Evolutionary conservation across 306 rosid species (phyloP).

Genomic region (Betula pendula): DNA sequence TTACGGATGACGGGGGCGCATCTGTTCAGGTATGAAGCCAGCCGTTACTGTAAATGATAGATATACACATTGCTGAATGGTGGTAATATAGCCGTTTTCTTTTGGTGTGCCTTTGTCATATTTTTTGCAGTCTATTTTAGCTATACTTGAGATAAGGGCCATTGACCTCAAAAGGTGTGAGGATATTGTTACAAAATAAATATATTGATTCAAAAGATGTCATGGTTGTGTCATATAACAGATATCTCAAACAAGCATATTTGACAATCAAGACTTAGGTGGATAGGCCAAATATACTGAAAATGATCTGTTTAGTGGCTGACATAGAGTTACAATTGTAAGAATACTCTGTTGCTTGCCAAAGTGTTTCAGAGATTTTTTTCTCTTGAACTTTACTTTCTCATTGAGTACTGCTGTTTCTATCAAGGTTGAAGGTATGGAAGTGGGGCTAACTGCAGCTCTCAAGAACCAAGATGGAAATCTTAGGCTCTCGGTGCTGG

Average conservation of each 20-base stretch:
- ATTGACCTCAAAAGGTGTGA: background rate
- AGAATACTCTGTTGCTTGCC: background rate
- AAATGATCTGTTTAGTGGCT: background rate
- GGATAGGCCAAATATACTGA: background rate
- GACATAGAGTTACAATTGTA: background rate
- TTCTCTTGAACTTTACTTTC: conserved; percentile 10
- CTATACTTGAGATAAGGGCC: background rate
- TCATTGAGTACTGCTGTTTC: conserved; percentile 31
- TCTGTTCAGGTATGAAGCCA: conserved; percentile 56
- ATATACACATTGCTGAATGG: background rate
- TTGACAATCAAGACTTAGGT: background rate
- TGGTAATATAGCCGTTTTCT: background rate
- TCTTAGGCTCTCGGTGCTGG: conserved; percentile 58
- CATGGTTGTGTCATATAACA: background rate
- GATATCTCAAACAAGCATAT: background rate
- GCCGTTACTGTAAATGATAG: background rate
- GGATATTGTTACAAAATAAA: background rate
- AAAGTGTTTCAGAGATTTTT: background rate
- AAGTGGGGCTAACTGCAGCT: conserved; percentile 58
- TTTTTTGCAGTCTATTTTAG: background rate
- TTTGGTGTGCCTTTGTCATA: background rate
- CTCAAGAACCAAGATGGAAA: conserved; percentile 64
- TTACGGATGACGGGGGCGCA: conserved; percentile 78
- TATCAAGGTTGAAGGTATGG: conserved; percentile 72
- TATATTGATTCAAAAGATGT: background rate